Percentiles rank a stretch among this genome's conserved stretches.
phyloP scores from a whole-genome alignment of 1,284 basidiomycete genomes.

The Ustilago esculenta region DNA sequence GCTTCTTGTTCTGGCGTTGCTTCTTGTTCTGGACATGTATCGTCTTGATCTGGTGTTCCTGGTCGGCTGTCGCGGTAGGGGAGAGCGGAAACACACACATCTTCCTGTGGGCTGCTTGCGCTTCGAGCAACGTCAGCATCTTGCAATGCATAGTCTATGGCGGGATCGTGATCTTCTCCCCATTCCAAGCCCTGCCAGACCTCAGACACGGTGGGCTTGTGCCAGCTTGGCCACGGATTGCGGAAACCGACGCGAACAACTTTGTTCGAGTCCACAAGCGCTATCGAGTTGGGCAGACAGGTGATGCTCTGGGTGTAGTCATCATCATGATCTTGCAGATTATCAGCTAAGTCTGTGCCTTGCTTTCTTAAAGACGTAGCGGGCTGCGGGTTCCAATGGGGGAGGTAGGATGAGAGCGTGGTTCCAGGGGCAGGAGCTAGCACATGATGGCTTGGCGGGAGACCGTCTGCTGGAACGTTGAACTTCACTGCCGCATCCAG shows the following conservation, averaged over 20 bases:
- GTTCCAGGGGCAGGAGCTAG: constrained; percentile 46
- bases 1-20: not conserved
- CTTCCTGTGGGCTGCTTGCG: not conserved
- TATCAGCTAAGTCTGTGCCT: not conserved
- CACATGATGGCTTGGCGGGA: constrained; percentile 41
- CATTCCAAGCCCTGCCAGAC: constrained; percentile 58
- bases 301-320: constrained; percentile 1
- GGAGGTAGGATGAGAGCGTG: constrained; percentile 42
- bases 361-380: not conserved
- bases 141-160: constrained; percentile 29
- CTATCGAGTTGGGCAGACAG: constrained; percentile 30
- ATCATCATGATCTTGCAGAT: not conserved
- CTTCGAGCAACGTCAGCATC: constrained; percentile 10
- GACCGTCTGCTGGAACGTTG: constrained; percentile 12
- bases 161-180: constrained; percentile 44
- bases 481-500: constrained; percentile 20
- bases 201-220: constrained; percentile 50
- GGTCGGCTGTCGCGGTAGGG: constrained; percentile 25
- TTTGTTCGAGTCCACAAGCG: constrained; percentile 20
- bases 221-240: constrained; percentile 62
- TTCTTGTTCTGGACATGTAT: too few species aligned
- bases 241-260: constrained; percentile 51
- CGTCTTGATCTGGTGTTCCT: constrained; percentile 8
- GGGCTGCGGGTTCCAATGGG: constrained; percentile 40
- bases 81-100: not conserved